phyloP scores from a whole-genome alignment of 768 basidiomycete species.

The Serendipita sp. region DNA sequence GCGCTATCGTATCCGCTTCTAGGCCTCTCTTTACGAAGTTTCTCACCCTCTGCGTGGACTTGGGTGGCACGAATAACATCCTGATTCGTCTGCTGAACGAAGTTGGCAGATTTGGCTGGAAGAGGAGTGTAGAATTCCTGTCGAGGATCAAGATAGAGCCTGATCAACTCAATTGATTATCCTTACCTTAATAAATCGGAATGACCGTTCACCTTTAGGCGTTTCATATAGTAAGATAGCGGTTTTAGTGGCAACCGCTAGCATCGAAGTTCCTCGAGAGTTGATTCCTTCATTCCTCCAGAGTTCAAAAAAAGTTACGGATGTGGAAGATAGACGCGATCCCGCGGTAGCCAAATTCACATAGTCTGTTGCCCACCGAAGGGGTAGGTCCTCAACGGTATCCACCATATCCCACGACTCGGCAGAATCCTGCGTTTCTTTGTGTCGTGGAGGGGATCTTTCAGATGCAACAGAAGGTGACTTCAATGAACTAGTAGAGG shows the following conservation, averaged over 20 bases:
- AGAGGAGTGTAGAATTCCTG: constrained; percentile 78
- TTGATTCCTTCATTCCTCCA: constrained; percentile 39
- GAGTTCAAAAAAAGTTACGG: constrained; percentile 51
- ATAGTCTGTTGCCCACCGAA: constrained; percentile 80
- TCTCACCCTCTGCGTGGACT: background rate
- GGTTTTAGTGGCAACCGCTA: constrained; percentile 62
- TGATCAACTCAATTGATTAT: background rate
- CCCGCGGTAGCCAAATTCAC: constrained; percentile 57
- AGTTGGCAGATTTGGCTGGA: constrained; percentile 46
- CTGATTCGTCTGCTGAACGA: constrained; percentile 27
- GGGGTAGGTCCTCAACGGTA: constrained; percentile 51
- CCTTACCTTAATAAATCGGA: constrained; percentile 62
- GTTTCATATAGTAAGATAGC: constrained; percentile 68
- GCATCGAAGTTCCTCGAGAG: constrained; percentile 32
- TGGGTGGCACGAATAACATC: background rate
- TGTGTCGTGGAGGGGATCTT: constrained; percentile 6
- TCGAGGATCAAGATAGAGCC: background rate
- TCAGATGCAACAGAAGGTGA: background rate
- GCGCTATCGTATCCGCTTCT: background rate
- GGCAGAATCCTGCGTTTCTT: constrained; percentile 5
- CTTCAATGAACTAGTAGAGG: background rate
- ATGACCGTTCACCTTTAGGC: constrained; percentile 67
- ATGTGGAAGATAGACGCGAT: constrained; percentile 42
- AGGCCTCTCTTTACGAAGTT: background rate
- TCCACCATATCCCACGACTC: constrained; percentile 47